Evolutionary conservation across 2,329 filamentous ascomycete genomes (phyloP).

Genomic region (Botrytis deweyae): DNA sequence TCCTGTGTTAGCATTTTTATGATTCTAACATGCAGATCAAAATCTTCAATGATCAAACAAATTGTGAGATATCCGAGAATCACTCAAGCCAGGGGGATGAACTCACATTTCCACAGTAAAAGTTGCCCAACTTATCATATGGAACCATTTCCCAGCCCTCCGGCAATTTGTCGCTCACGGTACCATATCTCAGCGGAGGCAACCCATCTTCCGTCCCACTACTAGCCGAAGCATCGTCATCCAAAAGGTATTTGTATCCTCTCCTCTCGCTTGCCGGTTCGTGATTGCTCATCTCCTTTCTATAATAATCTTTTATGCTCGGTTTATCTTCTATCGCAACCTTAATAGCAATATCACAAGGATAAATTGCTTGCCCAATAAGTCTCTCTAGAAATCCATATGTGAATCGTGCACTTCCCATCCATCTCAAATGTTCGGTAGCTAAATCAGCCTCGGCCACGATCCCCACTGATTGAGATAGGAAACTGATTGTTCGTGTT

Average conservation of each 20-base stretch:
- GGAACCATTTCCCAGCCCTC: constrained; percentile 72
- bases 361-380: constrained; percentile 74
- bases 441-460: constrained; percentile 87
- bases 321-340: constrained; percentile 76
- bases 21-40: background rate
- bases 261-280: constrained; percentile 35
- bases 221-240: constrained; percentile 39
- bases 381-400: constrained; percentile 79
- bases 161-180: constrained; percentile 73
- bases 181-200: constrained; percentile 75
- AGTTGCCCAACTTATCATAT: constrained; percentile 79
- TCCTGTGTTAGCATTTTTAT: background rate
- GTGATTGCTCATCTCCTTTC: constrained; percentile 43
- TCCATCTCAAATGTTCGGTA: constrained; percentile 90
- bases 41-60: background rate
- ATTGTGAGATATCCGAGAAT: constrained; percentile 5
- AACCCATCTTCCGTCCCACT: constrained; percentile 51
- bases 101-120: constrained; percentile 85
- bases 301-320: constrained; percentile 72
- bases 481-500: constrained; percentile 74
- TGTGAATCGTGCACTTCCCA: constrained; percentile 83
- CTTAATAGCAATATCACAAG: constrained; percentile 84
- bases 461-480: constrained; percentile 87
- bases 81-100: too few species aligned
- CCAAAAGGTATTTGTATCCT: constrained; percentile 35